A percentile compares a stretch with the other conserved stretches of the same genome.
Evolutionary conservation across 2,329 filamentous ascomycete species (phyloP).

Genomic region (Ustulina deusta): DNA sequence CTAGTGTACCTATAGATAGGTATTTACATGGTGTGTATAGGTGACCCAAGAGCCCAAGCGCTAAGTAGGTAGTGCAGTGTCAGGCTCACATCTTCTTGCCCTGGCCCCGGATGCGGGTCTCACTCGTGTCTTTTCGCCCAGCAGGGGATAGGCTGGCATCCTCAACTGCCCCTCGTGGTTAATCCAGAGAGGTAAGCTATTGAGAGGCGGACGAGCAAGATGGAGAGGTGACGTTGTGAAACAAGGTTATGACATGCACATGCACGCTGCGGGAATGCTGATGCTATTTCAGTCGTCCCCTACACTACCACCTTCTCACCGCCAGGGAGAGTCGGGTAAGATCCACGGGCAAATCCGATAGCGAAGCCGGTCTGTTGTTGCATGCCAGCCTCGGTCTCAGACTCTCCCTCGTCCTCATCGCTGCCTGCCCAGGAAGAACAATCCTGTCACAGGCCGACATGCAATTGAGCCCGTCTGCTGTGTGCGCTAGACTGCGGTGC

Average conservation of each 20-base stretch:
- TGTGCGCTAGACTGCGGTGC: too few relatives aligned
- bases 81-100: conserved; percentile 15
- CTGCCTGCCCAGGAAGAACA: too few relatives aligned
- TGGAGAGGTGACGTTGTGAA: conserved; percentile 11
- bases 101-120: conserved; percentile 14
- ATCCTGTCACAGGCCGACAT: conserved; percentile 6
- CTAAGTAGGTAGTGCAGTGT: too few relatives aligned
- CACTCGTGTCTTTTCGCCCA: conserved; percentile 24
- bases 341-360: background rate
- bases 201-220: conserved; percentile 16
- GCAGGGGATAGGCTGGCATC: conserved; percentile 7
- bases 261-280: background rate
- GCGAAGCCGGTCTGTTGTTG: background rate
- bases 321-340: background rate
- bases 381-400: background rate
- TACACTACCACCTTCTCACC: background rate
- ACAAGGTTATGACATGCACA: conserved; percentile 14
- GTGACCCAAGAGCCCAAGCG: too few relatives aligned
- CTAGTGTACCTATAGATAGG: background rate
- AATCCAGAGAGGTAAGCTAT: too few relatives aligned
- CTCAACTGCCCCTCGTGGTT: conserved; percentile 30
- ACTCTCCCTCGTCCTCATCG: too few relatives aligned
- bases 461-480: background rate
- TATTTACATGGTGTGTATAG: background rate
- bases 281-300: background rate